phyloP scores from a whole-genome alignment of 2,329 filamentous ascomycete species.

The Fusarium dlaminii region DNA sequence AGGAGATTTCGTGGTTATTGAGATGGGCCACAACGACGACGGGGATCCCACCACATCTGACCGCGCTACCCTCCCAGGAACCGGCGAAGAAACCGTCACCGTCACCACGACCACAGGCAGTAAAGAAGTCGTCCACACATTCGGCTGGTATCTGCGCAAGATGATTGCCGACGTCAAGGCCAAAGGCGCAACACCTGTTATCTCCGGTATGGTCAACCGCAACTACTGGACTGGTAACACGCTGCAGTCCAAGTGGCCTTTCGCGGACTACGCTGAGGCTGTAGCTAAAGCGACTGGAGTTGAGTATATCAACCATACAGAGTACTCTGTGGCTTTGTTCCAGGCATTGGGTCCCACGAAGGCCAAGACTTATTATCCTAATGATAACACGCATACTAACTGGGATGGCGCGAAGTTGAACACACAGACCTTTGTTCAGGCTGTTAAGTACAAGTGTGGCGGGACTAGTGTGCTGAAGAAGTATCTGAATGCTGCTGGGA shows the following conservation, averaged over 20 bases:
- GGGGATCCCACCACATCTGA: neutral
- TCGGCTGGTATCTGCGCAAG: neutral
- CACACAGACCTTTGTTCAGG: neutral
- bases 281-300: neutral
- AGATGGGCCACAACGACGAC: neutral
- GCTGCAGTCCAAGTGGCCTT: fast-evolving
- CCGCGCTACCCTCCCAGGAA: neutral
- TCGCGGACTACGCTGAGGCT: neutral
- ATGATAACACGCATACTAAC: neutral
- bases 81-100: neutral
- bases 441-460: neutral
- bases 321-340: neutral
- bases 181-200: neutral
- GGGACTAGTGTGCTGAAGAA: neutral
- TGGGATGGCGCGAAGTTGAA: neutral
- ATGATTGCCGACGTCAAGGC: neutral
- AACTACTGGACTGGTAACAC: neutral
- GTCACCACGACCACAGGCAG: neutral
- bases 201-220: neutral
- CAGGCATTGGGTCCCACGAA: neutral
- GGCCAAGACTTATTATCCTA: fast-evolving
- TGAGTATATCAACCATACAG: neutral
- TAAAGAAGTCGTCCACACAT: neutral
- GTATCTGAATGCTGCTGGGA: neutral
- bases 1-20: neutral